Base-by-base conservation (phyloP, 169 alveolate species). In the Cytauxzoon felis region DNA sequence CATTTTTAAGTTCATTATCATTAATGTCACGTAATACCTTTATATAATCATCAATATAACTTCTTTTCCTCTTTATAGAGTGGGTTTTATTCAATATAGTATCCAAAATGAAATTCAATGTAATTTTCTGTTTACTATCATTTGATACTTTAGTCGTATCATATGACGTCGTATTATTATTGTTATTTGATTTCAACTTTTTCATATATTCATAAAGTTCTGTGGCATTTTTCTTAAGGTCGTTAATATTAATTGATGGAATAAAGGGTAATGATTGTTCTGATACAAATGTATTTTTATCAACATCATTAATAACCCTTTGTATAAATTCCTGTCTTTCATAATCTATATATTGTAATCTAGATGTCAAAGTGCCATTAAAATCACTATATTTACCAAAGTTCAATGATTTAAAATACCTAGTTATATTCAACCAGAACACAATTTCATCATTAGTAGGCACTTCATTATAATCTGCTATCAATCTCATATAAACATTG, bases 391-490 rank as follows among this genome's bases (percentile, higher is more conserved):
- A n/a, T n/a, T n/a, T n/a, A n/a, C n/a, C n/a, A n/a, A n/a, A n/a
- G n/a, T 40, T 41, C 26, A 62, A 62, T 8, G 73, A 61, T 7
- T 47, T 65, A 24, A 71, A 71, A 47, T 24, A 32, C 30, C 63
- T 60, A 1, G 67, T 62, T 1, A 38, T n/a, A 30, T 23, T 13
- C 19, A 48, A 59, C 82, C 82, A 71, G 48, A 41, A 62, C 9
- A 50, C 21, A 18, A 71, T 29, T 24, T 49, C 51, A 13, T 71
- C 82, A 8, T 60, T 57, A 19, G 78, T 24, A 7, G 70, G 64
- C 27, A 58, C 62, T 5, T 38, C 62, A 33, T 68, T 59, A 45
- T 38, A 52, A 32, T 56, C 68, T 8, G 65, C 32, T 9, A 68
- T 54, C 0, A 63, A 59, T 13, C 71, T 68, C 69, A 68, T 40